Evolutionary conservation across 768 basidiomycete genomes (phyloP).

Genomic region (Suillus lakei): DNA sequence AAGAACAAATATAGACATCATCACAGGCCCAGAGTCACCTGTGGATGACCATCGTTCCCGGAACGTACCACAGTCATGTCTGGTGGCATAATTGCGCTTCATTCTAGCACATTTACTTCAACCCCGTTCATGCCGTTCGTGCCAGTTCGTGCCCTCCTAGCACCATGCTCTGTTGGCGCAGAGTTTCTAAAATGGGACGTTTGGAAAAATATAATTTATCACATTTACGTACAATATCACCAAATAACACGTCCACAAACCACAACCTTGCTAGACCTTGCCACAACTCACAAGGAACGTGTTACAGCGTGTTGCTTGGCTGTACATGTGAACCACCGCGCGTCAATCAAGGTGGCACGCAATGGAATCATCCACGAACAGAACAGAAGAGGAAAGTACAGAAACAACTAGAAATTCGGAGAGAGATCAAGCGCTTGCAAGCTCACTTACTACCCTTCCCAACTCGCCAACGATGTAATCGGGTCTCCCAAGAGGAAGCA

Average conservation of each 20-base stretch:
- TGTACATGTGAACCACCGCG: not conserved
- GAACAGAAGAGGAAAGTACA: constrained; percentile 41
- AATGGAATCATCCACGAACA: constrained; percentile 63
- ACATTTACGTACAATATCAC: constrained; percentile 8
- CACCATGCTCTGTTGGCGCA: constrained; percentile 2
- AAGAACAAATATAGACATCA: constrained; percentile 12
- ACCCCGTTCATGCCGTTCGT: not conserved
- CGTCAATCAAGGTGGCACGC: not conserved
- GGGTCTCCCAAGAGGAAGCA: constrained; percentile 56
- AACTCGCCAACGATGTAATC: constrained; percentile 22
- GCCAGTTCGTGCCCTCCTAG: too few species aligned
- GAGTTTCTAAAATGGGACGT: constrained; percentile 16
- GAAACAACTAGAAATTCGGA: constrained; percentile 53
- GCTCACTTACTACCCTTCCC: constrained; percentile 52
- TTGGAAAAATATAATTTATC: constrained; percentile 12
- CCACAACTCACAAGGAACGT: not conserved
- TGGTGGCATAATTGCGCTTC: not conserved
- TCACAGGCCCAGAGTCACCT: constrained; percentile 12
- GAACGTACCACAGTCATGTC: not conserved
- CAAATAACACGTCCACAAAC: constrained; percentile 28
- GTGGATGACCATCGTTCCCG: not conserved
- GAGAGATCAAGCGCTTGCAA: constrained; percentile 60
- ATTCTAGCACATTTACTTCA: not conserved
- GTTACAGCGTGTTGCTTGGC: not conserved
- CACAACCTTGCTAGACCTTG: constrained; percentile 5